Conservation (phyloP, 805 yeast species). For the Yarrowia sp. region DNA sequence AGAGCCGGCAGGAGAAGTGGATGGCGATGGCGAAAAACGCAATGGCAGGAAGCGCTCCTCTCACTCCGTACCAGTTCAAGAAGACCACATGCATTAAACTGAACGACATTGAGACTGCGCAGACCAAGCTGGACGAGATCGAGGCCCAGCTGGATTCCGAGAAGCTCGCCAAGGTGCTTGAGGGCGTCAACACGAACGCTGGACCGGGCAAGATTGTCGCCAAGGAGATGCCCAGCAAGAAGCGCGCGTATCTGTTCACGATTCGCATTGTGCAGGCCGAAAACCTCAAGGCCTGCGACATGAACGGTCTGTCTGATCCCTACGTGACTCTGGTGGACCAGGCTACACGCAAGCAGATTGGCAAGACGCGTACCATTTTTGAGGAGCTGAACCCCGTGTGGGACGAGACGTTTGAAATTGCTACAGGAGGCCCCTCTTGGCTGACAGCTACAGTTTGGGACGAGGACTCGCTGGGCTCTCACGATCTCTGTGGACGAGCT, state of each 20-base stretch:
- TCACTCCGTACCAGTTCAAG: slow-evolving; percentile 56
- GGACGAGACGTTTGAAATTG: slow-evolving; percentile 80
- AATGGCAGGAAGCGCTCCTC: slow-evolving; percentile 39
- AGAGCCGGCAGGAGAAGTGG: slow-evolving; percentile 39
- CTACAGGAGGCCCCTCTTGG: slow-evolving; percentile 46
- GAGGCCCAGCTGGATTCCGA: slow-evolving; percentile 64
- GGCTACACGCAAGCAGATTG: slow-evolving; percentile 52
- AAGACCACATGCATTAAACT: slow-evolving; percentile 70
- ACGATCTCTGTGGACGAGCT: slow-evolving; percentile 66
- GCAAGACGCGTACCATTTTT: slow-evolving; percentile 63
- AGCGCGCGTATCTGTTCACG: slow-evolving; percentile 49
- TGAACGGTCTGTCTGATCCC: slow-evolving; percentile 52
- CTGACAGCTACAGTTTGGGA: slow-evolving; percentile 71
- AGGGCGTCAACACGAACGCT: slow-evolving; percentile 33
- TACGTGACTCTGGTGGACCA: slow-evolving; percentile 65
- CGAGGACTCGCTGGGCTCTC: slow-evolving; percentile 51
- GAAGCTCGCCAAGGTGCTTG: slow-evolving; percentile 45
- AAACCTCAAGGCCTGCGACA: slow-evolving; percentile 49
- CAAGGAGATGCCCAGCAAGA: slow-evolving; percentile 4
- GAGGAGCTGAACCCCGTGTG: slow-evolving; percentile 70
- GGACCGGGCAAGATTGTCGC: slow-evolving; percentile 37
- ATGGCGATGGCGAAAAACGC: slow-evolving; percentile 41
- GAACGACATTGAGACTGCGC: slow-evolving; percentile 54
- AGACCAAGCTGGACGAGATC: slow-evolving; percentile 46
- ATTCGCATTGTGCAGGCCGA: slow-evolving; percentile 64